Percentiles rank a stretch among this genome's conserved stretches.
Evolutionary conservation across 1,284 basidiomycete genomes (phyloP).

Genomic region (Takashimella koratensis): DNA sequence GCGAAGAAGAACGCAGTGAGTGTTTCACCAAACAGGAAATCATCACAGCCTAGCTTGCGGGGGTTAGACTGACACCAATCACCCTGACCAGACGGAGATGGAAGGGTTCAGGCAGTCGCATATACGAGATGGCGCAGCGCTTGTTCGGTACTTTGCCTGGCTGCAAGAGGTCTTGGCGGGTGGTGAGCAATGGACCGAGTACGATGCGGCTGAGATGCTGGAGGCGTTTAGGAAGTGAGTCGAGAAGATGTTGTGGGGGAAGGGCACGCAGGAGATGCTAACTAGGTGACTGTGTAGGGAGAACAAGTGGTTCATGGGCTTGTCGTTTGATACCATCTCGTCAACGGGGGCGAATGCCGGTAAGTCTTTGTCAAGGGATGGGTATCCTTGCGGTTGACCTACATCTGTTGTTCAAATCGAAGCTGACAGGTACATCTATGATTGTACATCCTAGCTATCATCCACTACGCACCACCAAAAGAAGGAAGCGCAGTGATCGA

Average conservation of each 20-base stretch:
- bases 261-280: neutral
- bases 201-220: slow-evolving; percentile 72
- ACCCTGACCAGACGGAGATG: slow-evolving; percentile 64
- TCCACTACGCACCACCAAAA: slow-evolving; percentile 86
- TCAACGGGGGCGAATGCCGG: slow-evolving; percentile 83
- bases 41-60: no score
- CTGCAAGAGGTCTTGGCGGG: slow-evolving; percentile 74
- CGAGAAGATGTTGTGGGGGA: no score
- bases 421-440: no score
- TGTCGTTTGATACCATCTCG: slow-evolving; percentile 91
- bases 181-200: slow-evolving; percentile 70
- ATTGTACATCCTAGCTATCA: slow-evolving; percentile 62
- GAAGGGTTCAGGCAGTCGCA: slow-evolving; percentile 87
- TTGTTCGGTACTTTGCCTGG: slow-evolving; percentile 88
- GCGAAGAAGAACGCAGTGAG: slow-evolving; percentile 76
- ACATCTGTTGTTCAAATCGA: no score
- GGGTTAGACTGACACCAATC: slow-evolving; percentile 4
- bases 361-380: no score
- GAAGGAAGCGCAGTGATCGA: slow-evolving; percentile 68
- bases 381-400: no score
- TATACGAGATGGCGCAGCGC: slow-evolving; percentile 83
- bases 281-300: slow-evolving; percentile 54
- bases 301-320: slow-evolving; percentile 72
- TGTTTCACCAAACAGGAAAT: neutral
- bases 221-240: slow-evolving; percentile 75